Evolutionary conservation across 176 grass and related monocot species (phyloP), one percentile per base, ranked within the genome.

Genomic region (Triticum aestivum): DNA sequence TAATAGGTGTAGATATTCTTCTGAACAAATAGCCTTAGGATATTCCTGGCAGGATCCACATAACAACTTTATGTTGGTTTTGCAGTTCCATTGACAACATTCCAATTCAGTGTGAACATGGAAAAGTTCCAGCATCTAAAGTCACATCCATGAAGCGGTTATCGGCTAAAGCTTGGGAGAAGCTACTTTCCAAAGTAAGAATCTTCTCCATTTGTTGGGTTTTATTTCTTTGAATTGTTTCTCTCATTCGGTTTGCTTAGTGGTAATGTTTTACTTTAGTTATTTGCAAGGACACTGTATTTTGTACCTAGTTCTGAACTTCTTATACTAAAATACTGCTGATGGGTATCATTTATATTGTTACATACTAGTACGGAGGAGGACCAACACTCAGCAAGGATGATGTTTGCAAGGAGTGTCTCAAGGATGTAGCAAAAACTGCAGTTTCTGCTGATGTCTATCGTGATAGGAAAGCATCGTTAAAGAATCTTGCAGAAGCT

Each of bases 401-500:
- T 47, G 90, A 96, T 85, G 77, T 59, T 72, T 99, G 97, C 78
- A 82, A 90, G 52, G 89, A 96, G 61, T 99, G 97, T 77, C 83
- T 99, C 64, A 93, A 89, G 81, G 87, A 93, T 78, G 90, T 87
- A 27, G 97, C 97, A 64, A 90, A 94, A 71, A 91, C 63, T 92
- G 92, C 92, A 85, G 97, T 96, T 56, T 96, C 87, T 74, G 94
- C 94, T 77, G 90, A 93, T 83, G 87, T 89, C 64, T 99, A 96
- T 38, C 97, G 97, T 80, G 97, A 96, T 84, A 81, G 89, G 52
- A 99, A 94, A 85, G 90, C 97, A 70, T 96, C 97, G 35, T 90
- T 99, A 38, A 96, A 90, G 91, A 89, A 79, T 74, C 89, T 99
- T 62, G 97, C 97, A 85, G 97, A 96, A 86, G 85, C 87, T 78